Evolutionary conservation across 768 basidiomycete genomes (phyloP).

Genomic region (Hygrophorus russula): DNA sequence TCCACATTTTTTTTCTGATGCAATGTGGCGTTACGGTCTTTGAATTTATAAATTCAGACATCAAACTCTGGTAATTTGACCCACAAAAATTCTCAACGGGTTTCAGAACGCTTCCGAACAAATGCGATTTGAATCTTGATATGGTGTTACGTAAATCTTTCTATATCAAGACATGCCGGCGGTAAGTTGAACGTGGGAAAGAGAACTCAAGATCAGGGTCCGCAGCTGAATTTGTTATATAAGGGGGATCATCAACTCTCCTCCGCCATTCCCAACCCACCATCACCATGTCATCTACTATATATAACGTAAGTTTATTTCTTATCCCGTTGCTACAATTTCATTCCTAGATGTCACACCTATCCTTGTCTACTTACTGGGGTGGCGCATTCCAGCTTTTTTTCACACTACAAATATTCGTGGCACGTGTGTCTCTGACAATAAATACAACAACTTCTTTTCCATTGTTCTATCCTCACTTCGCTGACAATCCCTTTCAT

Average conservation of each 20-base stretch:
- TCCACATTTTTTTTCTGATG: too few relatives aligned
- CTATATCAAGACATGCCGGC: constrained; percentile 4
- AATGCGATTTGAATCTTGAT: neutral
- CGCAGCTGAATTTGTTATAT: constrained; percentile 9
- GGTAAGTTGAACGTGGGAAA: constrained; percentile 3
- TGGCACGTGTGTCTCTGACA: neutral
- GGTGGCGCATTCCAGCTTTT: neutral
- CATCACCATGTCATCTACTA: constrained; percentile 16
- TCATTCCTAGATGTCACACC: neutral
- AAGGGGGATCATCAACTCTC: constrained; percentile 14
- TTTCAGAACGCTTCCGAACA: too few relatives aligned
- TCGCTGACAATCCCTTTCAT: neutral
- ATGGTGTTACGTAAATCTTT: neutral
- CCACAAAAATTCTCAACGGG: too few relatives aligned
- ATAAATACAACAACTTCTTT: neutral
- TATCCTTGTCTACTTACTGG: neutral
- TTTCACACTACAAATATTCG: neutral
- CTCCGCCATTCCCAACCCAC: constrained; percentile 4
- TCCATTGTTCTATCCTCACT: neutral
- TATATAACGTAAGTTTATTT: constrained; percentile 17
- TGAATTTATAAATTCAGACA: too few relatives aligned
- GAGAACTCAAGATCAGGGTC: neutral
- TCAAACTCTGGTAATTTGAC: too few relatives aligned
- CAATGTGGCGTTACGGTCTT: too few relatives aligned
- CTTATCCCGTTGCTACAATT: neutral